Evolutionary conservation across 768 basidiomycete genomes (phyloP).

Genomic region (Kwoniella sp.): DNA sequence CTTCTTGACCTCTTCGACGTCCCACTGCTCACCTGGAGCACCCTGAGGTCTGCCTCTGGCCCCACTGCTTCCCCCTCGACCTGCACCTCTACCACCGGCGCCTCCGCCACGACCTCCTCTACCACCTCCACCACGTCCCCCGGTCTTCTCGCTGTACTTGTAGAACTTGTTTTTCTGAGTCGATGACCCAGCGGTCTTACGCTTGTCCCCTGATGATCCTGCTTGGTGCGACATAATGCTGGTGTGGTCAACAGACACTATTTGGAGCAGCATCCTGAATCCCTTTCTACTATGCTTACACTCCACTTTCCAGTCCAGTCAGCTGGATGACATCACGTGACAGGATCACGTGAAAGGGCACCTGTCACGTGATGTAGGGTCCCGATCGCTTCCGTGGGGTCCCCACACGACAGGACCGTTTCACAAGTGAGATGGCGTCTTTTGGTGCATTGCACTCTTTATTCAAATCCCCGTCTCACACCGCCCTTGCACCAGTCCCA

Average conservation of each 20-base stretch:
- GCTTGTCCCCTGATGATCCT: conserved; percentile 4
- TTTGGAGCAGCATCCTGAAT: too few species aligned
- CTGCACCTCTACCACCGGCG: conserved; percentile 13
- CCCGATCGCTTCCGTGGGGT: too few species aligned
- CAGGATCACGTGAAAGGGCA: too few species aligned
- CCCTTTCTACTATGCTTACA: too few species aligned
- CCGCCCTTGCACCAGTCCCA: too few species aligned
- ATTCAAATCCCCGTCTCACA: too few species aligned
- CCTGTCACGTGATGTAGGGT: too few species aligned
- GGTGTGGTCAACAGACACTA: background rate
- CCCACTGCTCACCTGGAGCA: background rate
- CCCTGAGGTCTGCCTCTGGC: background rate
- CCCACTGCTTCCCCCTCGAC: background rate
- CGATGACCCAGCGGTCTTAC: background rate
- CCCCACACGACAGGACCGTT: too few species aligned
- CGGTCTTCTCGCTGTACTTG: conserved; percentile 22
- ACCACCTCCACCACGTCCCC: conserved; percentile 21
- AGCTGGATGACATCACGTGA: too few species aligned
- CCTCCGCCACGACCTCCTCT: conserved; percentile 3
- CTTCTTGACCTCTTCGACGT: background rate
- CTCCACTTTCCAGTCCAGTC: too few species aligned
- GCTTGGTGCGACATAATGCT: conserved; percentile 11
- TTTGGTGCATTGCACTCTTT: too few species aligned
- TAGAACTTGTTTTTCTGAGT: conserved; percentile 36
- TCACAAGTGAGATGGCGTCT: too few species aligned